Evolutionary conservation across 345 rosid genomes (phyloP).

Genomic region (Citrus sp.): DNA sequence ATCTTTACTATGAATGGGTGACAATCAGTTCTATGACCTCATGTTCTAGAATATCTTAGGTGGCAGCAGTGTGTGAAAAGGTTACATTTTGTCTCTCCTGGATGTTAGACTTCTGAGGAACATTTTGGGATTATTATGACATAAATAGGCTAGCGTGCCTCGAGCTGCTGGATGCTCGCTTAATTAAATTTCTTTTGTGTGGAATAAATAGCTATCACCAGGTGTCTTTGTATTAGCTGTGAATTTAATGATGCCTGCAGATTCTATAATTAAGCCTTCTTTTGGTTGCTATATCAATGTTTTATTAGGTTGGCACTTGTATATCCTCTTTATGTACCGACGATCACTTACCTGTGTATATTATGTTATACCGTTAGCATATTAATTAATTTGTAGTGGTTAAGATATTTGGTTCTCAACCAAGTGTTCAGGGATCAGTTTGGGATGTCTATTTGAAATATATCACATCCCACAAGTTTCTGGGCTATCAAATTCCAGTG

Average conservation of each 20-base stretch:
- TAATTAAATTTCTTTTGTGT: background rate
- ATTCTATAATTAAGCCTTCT: background rate
- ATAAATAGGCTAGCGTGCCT: background rate
- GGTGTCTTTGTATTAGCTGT: background rate
- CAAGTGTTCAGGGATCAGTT: background rate
- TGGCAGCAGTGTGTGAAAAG: background rate
- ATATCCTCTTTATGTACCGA: background rate
- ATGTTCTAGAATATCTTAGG: background rate
- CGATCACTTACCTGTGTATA: background rate
- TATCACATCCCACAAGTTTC: background rate
- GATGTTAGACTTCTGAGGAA: background rate
- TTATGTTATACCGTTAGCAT: background rate
- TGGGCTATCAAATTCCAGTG: background rate
- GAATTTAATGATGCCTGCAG: background rate
- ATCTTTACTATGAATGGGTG: too few relatives aligned
- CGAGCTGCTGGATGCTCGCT: background rate
- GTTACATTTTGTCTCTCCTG: background rate
- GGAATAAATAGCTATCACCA: background rate
- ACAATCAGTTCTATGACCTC: background rate
- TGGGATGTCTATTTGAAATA: background rate
- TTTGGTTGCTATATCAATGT: background rate
- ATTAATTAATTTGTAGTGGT: background rate
- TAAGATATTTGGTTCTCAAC: background rate
- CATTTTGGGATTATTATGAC: background rate
- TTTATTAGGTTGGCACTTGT: background rate